phyloP scores from a whole-genome alignment of 1,139 yeast genomes.

The Yamadazyma triangularis region DNA sequence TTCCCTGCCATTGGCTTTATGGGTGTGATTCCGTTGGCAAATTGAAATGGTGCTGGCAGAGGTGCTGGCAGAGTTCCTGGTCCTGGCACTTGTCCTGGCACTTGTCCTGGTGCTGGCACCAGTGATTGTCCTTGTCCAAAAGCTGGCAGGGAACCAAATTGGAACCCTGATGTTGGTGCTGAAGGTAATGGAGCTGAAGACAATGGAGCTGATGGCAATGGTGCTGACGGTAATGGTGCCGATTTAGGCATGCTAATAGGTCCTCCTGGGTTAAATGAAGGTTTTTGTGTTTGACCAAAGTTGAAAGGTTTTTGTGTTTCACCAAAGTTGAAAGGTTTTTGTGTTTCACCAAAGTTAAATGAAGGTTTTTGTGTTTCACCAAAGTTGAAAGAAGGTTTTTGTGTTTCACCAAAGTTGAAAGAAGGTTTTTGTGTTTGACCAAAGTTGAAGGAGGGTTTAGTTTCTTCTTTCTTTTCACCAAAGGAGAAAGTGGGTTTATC shows the following conservation, averaged over 20 bases:
- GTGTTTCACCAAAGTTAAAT: constrained; percentile 2
- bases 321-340: constrained; percentile 2
- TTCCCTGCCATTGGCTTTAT: constrained; percentile 8
- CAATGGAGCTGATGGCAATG: not conserved
- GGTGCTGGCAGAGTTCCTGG: no score
- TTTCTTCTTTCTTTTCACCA: constrained; percentile 2
- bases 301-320: constrained; percentile 2
- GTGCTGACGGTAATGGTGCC: constrained; percentile 1
- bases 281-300: constrained; percentile 1
- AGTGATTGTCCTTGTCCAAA: no score
- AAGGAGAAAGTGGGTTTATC: no score
- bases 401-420: constrained; percentile 12
- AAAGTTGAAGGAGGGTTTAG: no score
- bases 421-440: no score
- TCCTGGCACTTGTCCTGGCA: no score
- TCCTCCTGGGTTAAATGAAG: constrained; percentile 1
- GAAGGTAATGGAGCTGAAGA: not conserved
- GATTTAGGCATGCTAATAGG: constrained; percentile 2
- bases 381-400: constrained; percentile 4
- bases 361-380: no score
- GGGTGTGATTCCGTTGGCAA: constrained; percentile 13
- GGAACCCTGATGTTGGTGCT: no score
- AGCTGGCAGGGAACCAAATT: no score
- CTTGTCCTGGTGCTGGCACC: no score
- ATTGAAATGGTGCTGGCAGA: no score